Base-by-base conservation (phyloP, 768 basidiomycete species). In the Fomitopsis serialis region DNA sequence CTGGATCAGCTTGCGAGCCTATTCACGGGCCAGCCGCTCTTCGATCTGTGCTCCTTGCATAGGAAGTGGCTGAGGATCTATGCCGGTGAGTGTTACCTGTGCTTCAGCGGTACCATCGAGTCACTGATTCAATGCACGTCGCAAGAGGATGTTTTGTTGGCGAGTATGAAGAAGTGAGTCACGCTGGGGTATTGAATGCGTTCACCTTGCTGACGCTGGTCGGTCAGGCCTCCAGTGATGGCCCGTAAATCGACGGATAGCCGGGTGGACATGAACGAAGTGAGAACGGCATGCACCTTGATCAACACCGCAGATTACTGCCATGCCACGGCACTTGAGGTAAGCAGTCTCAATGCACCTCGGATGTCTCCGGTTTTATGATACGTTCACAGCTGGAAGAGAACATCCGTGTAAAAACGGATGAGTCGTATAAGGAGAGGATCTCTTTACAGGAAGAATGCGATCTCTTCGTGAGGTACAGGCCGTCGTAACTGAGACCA, bases 251-350 rank as follows among this genome's bases (percentile, higher is more conserved):
- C 95, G 1, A 74, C 74, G 19, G 96, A 99, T 46, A 80, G 82
- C 5, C 81, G 88, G n/a, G 79, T 84, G 29, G 94, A 97, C 65
- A 57, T 79, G 8, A 75, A 75, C 3, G 86, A 94, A 54, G 68
- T 98, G 29, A 84, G 82, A 61, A 90, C 89, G 57, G 84, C 90
- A 0, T 94, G 92, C 65, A 73, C 92, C n/a, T 71, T 96, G 23
- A 85, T 99, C 64, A 98, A 99, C 63, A 99, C 97, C 0, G 96
- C 95, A 1, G 95, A 98, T 65, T 99, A 98, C 66, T 99, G 97
- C 64, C 89, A 94, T 58, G 83, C 81, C 1, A 99, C 96, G 2
- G 91, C 95, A 1, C 64, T 83, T 19, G 92, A 97, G 80, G 94
- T 87, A 61, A 32, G 6, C 11, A 32, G 6, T 11, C 6, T 32